Evolutionary conservation across 768 basidiomycete species (phyloP).

Genomic region (Lyophyllum semitale): DNA sequence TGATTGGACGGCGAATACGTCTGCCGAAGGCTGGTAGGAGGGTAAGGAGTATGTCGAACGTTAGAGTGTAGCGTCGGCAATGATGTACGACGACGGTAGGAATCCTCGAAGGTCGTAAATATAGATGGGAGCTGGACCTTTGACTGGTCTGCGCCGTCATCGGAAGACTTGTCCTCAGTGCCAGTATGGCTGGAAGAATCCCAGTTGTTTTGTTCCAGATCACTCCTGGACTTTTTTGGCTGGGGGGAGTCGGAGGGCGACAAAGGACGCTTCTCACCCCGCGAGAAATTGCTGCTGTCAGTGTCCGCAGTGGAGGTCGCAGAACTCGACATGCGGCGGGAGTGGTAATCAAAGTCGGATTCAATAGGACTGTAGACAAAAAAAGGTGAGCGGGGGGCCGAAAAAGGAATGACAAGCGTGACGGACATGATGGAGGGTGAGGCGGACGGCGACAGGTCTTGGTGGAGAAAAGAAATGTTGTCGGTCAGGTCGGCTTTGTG

Average conservation of each 20-base stretch:
- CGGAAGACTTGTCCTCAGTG: conserved; percentile 39
- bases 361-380: conserved; percentile 13
- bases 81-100: conserved; percentile 62
- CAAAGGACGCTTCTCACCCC: conserved; percentile 59
- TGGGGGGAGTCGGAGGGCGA: conserved; percentile 59
- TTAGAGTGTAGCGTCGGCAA: conserved; percentile 63
- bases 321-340: conserved; percentile 78
- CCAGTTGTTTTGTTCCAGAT: conserved; percentile 37
- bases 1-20: conserved; percentile 47
- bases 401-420: conserved; percentile 1
- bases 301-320: conserved; percentile 69
- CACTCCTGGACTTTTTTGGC: conserved; percentile 49
- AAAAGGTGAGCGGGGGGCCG: conserved; percentile 7
- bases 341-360: conserved; percentile 56
- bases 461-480: conserved; percentile 34
- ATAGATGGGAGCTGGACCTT: conserved; percentile 77
- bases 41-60: conserved; percentile 59
- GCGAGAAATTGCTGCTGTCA: conserved; percentile 61
- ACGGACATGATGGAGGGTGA: conserved; percentile 52
- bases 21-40: conserved; percentile 48
- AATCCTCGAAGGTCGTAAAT: conserved; percentile 68
- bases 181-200: conserved; percentile 23
- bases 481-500: conserved; percentile 38
- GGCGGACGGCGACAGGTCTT: conserved; percentile 48
- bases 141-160: conserved; percentile 42